These are phyloP conservation scores for Rhodotorula babjevae DNA, from an alignment of 768 basidiomycete genomes.

Conservation along the genomic window DNA sequence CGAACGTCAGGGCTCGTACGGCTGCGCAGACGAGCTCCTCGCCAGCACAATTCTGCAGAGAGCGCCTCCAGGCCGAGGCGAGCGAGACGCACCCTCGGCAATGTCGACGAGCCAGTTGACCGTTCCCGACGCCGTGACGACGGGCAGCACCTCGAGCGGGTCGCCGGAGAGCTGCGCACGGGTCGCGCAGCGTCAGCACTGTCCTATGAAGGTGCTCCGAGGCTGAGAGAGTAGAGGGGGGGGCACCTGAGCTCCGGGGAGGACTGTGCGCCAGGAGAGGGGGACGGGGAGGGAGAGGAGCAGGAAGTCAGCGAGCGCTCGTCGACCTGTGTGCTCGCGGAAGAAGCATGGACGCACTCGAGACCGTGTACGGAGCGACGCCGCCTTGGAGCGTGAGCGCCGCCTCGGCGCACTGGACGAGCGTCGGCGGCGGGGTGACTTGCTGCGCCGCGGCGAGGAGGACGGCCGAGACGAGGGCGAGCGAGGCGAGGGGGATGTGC, in stretches of 20 bases:
- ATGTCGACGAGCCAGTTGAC: conserved; percentile 6
- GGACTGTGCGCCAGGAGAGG: neutral
- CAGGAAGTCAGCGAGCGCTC: neutral
- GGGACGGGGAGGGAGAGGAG: neutral
- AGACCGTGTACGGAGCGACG: neutral
- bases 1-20: no score
- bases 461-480: neutral
- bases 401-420: conserved; percentile 5
- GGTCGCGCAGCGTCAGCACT: no score
- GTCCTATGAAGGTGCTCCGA: no score
- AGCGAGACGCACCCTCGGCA: neutral
- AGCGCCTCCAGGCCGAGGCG: no score
- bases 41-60: no score
- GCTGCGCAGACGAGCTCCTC: no score
- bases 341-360: neutral
- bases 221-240: neutral
- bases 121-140: neutral
- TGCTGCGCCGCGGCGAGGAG: neutral
- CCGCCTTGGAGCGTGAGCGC: conserved; percentile 11
- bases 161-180: neutral
- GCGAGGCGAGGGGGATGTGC: neutral
- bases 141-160: conserved; percentile 6
- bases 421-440: conserved; percentile 3
- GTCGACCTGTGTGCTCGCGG: no score
- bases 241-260: conserved; percentile 8